Percentiles rank a stretch among this genome's conserved stretches.
Conservation (phyloP, 768 basidiomycete genomes). For the Agaricus blazei region DNA sequence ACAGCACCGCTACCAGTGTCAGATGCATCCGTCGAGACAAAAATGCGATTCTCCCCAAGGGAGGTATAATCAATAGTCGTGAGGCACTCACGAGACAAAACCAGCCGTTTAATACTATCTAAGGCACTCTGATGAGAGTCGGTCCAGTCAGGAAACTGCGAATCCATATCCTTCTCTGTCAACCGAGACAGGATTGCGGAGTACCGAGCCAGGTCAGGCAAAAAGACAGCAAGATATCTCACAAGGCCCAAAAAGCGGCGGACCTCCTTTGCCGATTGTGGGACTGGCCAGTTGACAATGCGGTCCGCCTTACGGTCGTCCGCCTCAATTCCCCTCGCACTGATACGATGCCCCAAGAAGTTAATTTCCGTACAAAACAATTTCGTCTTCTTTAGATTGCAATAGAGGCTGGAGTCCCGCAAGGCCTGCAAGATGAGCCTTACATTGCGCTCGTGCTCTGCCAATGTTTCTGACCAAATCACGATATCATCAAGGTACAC, state of each 20-base stretch:
- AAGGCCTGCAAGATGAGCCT: constrained; percentile 11
- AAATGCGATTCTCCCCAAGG: constrained; percentile 21
- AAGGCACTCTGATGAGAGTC: constrained; percentile 17
- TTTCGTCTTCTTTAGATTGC: constrained; percentile 14
- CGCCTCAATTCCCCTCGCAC: constrained; percentile 23
- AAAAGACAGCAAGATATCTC: constrained; percentile 9
- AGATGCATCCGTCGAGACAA: constrained; percentile 26
- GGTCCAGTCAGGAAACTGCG: constrained; percentile 8
- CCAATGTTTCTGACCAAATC: constrained; percentile 16
- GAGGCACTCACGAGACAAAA: constrained; percentile 7
- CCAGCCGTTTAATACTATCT: constrained; percentile 11
- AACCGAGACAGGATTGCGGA: constrained; percentile 2
- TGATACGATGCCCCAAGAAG: constrained; percentile 30
- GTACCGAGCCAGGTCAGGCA: constrained; percentile 7
- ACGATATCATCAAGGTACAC: constrained; percentile 22
- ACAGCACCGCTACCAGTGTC: constrained; percentile 21
- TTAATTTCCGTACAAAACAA: constrained; percentile 20
- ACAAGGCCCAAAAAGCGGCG: constrained; percentile 10
- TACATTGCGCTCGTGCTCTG: constrained; percentile 11
- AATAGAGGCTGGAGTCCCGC: background rate
- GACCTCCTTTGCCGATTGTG: constrained; percentile 4
- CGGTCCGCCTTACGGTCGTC: constrained; percentile 15
- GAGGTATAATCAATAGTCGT: constrained; percentile 10
- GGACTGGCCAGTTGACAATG: constrained; percentile 22
- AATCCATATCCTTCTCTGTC: background rate